Evolutionary conservation across 2,329 filamentous ascomycete species (phyloP), one percentile per base, ranked within the genome.

Genomic region (Celoporthe dispersa): DNA sequence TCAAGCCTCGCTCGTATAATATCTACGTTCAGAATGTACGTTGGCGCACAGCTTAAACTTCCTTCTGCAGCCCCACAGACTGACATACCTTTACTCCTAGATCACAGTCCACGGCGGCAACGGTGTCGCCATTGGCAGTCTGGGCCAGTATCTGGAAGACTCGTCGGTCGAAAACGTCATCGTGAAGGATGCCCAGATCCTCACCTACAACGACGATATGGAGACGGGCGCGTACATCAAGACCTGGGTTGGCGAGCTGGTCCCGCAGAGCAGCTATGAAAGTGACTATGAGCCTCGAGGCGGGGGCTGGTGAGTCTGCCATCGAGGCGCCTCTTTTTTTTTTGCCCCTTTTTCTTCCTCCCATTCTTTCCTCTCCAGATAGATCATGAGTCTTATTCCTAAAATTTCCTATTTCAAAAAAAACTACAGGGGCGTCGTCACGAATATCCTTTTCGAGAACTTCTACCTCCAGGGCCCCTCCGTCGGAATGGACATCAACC

Each of bases 141-240:
- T 88, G 1, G 86, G 86, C 2, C 86, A 88, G 73, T 88, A 88
- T 70, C 79, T 85, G 1, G 85, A 87, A 73, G 85, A 88, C 73
- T 81, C 81, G 1, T 83, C 80, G 14, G 86, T 87, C 0, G 79
- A 79, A 44, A 85, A 88, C 68, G 80, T 88, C 2, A 71, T 79
- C 0, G 77, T 88, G 14, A 81, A 82, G 68, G 78, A 86, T 41
- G 84, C 83, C 41, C 80, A 79, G 39, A 80, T 86, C 67, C 75
- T 83, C 35, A 81, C 78, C 19, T 78, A 82, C 73, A 85, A 85
- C 67, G 77, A 82, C 22, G 81, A 85, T 71, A 83, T 85, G 79
- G 78, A 83, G 67, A 82, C 84, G 71, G 77, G 78, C 19, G 85
- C 83, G 0, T 87, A 87, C 73, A 85, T 88, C 76, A 88, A 88